phyloP scores from a whole-genome alignment of 2,329 filamentous ascomycete genomes.

The Laburnicola sp. region DNA sequence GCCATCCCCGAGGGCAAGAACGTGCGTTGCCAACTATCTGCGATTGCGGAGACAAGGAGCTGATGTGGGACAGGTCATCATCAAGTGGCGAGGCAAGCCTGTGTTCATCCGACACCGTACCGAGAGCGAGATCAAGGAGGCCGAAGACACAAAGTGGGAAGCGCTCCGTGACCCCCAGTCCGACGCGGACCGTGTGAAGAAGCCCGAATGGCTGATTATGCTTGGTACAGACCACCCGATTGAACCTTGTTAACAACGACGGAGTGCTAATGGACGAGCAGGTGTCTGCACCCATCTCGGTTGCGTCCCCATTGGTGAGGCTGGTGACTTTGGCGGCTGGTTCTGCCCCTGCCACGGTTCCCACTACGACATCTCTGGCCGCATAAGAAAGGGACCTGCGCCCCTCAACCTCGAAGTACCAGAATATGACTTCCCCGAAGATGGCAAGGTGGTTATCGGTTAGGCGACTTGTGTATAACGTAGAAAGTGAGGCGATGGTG shows the following conservation, averaged over 20 bases:
- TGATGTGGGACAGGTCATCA: conserved; percentile 71
- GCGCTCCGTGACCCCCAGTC: conserved; percentile 86
- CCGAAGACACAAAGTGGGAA: conserved; percentile 82
- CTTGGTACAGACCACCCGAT: conserved; percentile 65
- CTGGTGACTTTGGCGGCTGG: conserved; percentile 97
- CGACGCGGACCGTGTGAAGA: conserved; percentile 92
- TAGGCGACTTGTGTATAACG: conserved; percentile 54
- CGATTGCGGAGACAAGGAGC: conserved; percentile 11
- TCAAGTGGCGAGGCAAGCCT: conserved; percentile 99
- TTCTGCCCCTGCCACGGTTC: conserved; percentile 99
- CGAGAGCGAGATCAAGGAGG: conserved; percentile 87
- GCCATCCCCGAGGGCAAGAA: conserved; percentile 99
- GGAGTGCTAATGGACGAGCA: conserved; percentile 46
- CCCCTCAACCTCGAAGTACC: conserved; percentile 97
- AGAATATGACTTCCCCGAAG: conserved; percentile 87
- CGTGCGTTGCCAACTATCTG: conserved; percentile 58
- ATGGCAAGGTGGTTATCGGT: conserved; percentile 88
- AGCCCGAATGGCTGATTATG: conserved; percentile 99
- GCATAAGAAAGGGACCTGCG: conserved; percentile 95
- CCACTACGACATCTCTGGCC: conserved; percentile 99
- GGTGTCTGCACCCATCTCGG: conserved; percentile 99
- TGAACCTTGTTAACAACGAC: neutral
- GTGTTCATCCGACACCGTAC: conserved; percentile 99
- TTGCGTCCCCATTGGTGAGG: conserved; percentile 98
- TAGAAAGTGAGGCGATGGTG: conserved; percentile 17